Percentiles rank a stretch among this genome's conserved stretches.
Evolutionary conservation across 2,329 filamentous ascomycete genomes (phyloP).

Genomic region (Decorospora gaudefroyi): DNA sequence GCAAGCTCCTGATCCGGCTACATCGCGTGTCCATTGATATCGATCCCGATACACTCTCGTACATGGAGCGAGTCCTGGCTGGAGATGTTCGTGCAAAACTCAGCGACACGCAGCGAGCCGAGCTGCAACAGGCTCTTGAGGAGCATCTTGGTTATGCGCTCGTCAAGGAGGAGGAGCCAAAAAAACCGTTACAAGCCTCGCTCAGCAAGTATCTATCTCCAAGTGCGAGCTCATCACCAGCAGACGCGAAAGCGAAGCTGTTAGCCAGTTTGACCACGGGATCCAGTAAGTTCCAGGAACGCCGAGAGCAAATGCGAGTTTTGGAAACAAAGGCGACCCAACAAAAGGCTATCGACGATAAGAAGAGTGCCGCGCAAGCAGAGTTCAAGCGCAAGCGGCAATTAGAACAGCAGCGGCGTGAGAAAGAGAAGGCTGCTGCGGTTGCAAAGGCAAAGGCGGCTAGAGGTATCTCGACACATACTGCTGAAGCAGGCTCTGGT

Average conservation of each 20-base stretch:
- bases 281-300: slow-evolving; percentile 36
- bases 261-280: slow-evolving; percentile 38
- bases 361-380: slow-evolving; percentile 34
- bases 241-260: slow-evolving; percentile 35
- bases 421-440: slow-evolving; percentile 70
- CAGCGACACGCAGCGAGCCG: slow-evolving; percentile 79
- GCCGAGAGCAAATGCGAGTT: slow-evolving; percentile 29
- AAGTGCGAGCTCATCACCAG: slow-evolving; percentile 21
- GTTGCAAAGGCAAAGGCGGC: slow-evolving; percentile 70
- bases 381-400: slow-evolving; percentile 75
- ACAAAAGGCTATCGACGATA: slow-evolving; percentile 31
- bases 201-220: slow-evolving; percentile 50
- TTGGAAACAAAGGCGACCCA: slow-evolving; percentile 32
- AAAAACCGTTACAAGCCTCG: slow-evolving; percentile 49
- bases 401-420: slow-evolving; percentile 74
- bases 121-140: slow-evolving; percentile 69
- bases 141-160: slow-evolving; percentile 51
- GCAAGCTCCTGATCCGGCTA: slow-evolving; percentile 82
- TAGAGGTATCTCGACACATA: slow-evolving; percentile 57
- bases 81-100: slow-evolving; percentile 75
- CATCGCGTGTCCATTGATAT: slow-evolving; percentile 76
- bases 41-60: slow-evolving; percentile 61
- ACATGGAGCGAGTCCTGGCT: slow-evolving; percentile 69
- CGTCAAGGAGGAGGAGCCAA: slow-evolving; percentile 39
- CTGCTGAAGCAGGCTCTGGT: slow-evolving; percentile 78